Percentiles rank a stretch among this genome's conserved stretches.
Conservation (phyloP, 2,329 filamentous ascomycete genomes). For the Diaporthe sp. region DNA sequence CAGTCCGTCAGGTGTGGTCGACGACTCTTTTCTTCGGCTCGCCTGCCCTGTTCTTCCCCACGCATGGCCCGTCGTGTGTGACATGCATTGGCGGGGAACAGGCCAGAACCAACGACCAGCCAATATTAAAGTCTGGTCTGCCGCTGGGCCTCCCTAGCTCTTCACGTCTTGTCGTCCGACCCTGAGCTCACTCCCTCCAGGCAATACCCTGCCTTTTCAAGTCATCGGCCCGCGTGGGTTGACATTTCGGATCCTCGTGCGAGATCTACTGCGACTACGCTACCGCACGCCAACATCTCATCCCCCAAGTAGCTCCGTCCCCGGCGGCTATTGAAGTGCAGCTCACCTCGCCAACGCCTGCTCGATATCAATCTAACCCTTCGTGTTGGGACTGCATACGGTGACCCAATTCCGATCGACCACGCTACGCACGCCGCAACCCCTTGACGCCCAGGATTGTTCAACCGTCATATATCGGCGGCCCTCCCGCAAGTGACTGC, state of each 20-base stretch:
- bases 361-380: slow-evolving; percentile 12
- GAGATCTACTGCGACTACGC: slow-evolving; percentile 27
- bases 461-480: slow-evolving; percentile 16
- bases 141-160: slow-evolving; percentile 56
- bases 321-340: slow-evolving; percentile 30
- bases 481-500: slow-evolving; percentile 2
- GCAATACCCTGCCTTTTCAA: slow-evolving; percentile 29
- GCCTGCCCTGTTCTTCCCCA: slow-evolving; percentile 28
- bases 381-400: slow-evolving; percentile 29
- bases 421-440: slow-evolving; percentile 28
- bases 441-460: neutral
- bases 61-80: slow-evolving; percentile 44
- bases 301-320: slow-evolving; percentile 7
- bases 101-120: slow-evolving; percentile 56
- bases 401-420: slow-evolving; percentile 6
- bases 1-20: neutral
- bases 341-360: neutral
- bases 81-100: slow-evolving; percentile 57
- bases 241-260: slow-evolving; percentile 21
- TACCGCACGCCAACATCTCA: slow-evolving; percentile 32
- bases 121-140: slow-evolving; percentile 68
- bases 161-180: slow-evolving; percentile 44
- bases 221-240: slow-evolving; percentile 43
- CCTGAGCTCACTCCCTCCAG: slow-evolving; percentile 24
- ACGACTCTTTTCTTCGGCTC: slow-evolving; percentile 15